These are phyloP conservation scores for Stephania yunnanensis DNA, from an alignment of 164 flowering plant genomes.

Conservation along the genomic window DNA sequence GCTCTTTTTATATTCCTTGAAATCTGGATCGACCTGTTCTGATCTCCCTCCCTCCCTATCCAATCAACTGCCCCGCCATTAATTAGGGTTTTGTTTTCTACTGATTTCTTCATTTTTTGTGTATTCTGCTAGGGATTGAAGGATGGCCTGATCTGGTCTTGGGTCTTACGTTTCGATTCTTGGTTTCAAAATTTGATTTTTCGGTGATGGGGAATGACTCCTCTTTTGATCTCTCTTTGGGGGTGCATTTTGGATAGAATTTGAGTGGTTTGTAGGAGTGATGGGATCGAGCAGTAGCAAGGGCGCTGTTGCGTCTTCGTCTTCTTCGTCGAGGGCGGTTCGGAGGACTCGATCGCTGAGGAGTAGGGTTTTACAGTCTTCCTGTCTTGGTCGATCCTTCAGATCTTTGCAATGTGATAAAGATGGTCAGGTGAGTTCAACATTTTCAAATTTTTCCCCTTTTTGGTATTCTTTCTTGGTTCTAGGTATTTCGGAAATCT, in stretches of 20 bases:
- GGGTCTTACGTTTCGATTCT: conserved; percentile 4
- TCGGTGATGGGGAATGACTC: conserved; percentile 5
- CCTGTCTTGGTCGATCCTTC: conserved; percentile 48
- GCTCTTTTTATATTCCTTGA: conserved; percentile 4
- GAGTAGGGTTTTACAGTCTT: conserved; percentile 36
- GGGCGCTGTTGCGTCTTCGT: conserved; percentile 8
- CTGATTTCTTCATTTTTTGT: not conserved
- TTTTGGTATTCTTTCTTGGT: not conserved
- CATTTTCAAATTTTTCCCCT: not conserved
- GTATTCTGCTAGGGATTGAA: conserved; percentile 5
- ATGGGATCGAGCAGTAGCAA: conserved; percentile 23
- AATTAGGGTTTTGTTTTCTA: not conserved
- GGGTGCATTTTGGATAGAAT: conserved; percentile 8
- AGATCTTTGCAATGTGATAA: conserved; percentile 28
- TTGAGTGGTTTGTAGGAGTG: not conserved
- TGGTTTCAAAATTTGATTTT: not conserved
- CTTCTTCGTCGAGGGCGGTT: conserved; percentile 9
- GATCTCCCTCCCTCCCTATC: not conserved
- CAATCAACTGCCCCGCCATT: not conserved
- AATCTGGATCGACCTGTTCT: conserved; percentile 14
- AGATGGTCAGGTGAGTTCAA: conserved; percentile 27
- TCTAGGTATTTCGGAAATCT: not conserved
- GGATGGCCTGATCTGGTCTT: not conserved
- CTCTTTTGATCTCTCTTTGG: not conserved
- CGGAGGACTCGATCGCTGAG: conserved; percentile 19